Evolutionary conservation across 441 rosid species (phyloP).

Genomic region (Aleurites moluccanus): DNA sequence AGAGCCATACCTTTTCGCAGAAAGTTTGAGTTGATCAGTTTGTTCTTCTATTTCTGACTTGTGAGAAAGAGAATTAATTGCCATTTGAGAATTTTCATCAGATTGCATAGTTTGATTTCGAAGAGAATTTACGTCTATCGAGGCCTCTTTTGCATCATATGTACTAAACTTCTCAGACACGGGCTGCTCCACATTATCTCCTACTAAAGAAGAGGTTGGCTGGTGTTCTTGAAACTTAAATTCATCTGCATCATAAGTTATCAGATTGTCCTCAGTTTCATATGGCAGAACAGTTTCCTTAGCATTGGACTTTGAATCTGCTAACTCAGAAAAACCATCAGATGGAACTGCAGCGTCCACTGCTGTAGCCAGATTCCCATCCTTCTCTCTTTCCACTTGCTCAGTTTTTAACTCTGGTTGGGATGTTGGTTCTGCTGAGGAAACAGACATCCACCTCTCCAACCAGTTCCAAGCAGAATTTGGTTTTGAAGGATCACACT

Average conservation of each 20-base stretch:
- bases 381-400: constrained; percentile 43
- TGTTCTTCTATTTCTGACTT: constrained; percentile 49
- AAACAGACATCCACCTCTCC: constrained; percentile 92
- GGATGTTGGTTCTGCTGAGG: constrained; percentile 46
- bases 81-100: constrained; percentile 36
- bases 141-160: constrained; percentile 40
- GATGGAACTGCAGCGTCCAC: constrained; percentile 32
- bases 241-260: constrained; percentile 38
- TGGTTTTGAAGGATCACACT: constrained; percentile 78
- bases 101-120: constrained; percentile 26
- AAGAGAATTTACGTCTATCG: constrained; percentile 35
- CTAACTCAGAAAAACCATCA: constrained; percentile 34
- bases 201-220: constrained; percentile 27
- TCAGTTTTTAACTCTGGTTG: constrained; percentile 33
- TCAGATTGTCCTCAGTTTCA: constrained; percentile 44
- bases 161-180: constrained; percentile 36
- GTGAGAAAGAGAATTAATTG: constrained; percentile 28
- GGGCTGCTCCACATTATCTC: constrained; percentile 35
- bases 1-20: constrained; percentile 56
- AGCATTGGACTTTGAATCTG: constrained; percentile 29
- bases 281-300: constrained; percentile 33
- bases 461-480: constrained; percentile 92
- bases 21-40: constrained; percentile 42
- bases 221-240: constrained; percentile 33
- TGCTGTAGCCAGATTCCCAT: constrained; percentile 26